Evolutionary conservation across 768 basidiomycete species (phyloP).

Genomic region (Psilocybe sp.): DNA sequence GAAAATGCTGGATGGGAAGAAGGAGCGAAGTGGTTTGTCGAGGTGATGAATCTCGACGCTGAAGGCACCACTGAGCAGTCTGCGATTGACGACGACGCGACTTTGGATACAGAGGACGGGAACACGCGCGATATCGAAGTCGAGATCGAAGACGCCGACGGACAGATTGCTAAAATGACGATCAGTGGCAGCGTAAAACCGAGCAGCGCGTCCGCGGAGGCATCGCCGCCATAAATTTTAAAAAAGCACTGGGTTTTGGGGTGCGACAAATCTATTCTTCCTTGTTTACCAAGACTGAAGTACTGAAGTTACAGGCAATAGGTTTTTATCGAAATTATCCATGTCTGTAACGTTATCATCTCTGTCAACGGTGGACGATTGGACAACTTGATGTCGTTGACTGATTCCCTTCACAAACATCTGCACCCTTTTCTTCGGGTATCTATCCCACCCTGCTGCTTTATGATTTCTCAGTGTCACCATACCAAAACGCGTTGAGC

Average conservation of each 20-base stretch:
- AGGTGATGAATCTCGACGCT: constrained; percentile 72
- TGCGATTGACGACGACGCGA: constrained; percentile 33
- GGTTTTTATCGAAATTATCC: too few species aligned
- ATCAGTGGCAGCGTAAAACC: constrained; percentile 29
- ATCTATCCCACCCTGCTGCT: too few species aligned
- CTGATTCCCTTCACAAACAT: too few species aligned
- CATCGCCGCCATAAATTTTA: too few species aligned
- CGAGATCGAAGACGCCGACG: constrained; percentile 72
- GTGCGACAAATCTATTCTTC: neutral
- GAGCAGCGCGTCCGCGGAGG: neutral
- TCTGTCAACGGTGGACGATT: too few species aligned
- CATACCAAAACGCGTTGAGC: too few species aligned
- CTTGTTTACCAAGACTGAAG: too few species aligned
- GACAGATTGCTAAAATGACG: constrained; percentile 63
- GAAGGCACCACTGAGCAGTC: constrained; percentile 30
- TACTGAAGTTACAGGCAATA: too few species aligned
- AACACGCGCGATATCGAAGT: constrained; percentile 53
- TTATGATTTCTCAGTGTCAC: too few species aligned
- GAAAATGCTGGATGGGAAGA: constrained; percentile 81
- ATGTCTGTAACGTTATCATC: too few species aligned
- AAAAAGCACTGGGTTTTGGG: neutral
- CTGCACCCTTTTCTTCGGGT: too few species aligned
- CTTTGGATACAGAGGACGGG: constrained; percentile 24
- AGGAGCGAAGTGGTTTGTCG: constrained; percentile 78
- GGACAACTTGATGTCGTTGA: too few species aligned